These are phyloP conservation scores for Microsporum audouinii DNA, from an alignment of 2,329 filamentous ascomycete genomes.

Conservation along the genomic window DNA sequence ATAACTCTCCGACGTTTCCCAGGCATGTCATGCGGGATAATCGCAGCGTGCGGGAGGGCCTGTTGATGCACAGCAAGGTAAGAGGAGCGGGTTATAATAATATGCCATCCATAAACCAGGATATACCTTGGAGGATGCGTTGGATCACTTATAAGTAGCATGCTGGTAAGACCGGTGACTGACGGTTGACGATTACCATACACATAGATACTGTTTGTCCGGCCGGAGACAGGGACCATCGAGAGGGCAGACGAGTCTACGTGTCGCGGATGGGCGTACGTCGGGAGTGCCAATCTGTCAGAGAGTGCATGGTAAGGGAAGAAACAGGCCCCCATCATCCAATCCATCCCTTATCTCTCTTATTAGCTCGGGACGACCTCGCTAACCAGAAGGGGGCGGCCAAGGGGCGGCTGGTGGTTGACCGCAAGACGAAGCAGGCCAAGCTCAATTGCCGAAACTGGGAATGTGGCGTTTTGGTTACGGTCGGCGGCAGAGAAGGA, in stretches of 20 bases:
- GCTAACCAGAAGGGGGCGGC: background rate
- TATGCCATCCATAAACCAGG: background rate
- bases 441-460: slow-evolving; percentile 84
- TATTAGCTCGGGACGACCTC: background rate
- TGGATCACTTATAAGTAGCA: no score
- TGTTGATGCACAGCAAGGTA: slow-evolving; percentile 84
- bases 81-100: background rate
- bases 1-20: slow-evolving; percentile 59
- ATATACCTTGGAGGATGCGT: background rate
- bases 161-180: no score
- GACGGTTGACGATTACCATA: no score
- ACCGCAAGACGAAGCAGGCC: slow-evolving; percentile 52
- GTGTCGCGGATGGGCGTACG: slow-evolving; percentile 61
- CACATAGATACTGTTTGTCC: slow-evolving; percentile 25
- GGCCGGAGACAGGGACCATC: slow-evolving; percentile 19
- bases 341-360: background rate
- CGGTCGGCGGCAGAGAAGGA: slow-evolving; percentile 29
- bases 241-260: slow-evolving; percentile 15
- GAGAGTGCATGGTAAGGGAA: slow-evolving; percentile 69
- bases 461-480: slow-evolving; percentile 83
- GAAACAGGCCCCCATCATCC: slow-evolving; percentile 12
- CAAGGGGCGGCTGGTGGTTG: slow-evolving; percentile 64
- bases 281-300: slow-evolving; percentile 84
- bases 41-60: slow-evolving; percentile 54
- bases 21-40: slow-evolving; percentile 61